Evolutionary conservation across 2,329 filamentous ascomycete species (phyloP).

Genomic region (Teratosphaeria gauchensis): DNA sequence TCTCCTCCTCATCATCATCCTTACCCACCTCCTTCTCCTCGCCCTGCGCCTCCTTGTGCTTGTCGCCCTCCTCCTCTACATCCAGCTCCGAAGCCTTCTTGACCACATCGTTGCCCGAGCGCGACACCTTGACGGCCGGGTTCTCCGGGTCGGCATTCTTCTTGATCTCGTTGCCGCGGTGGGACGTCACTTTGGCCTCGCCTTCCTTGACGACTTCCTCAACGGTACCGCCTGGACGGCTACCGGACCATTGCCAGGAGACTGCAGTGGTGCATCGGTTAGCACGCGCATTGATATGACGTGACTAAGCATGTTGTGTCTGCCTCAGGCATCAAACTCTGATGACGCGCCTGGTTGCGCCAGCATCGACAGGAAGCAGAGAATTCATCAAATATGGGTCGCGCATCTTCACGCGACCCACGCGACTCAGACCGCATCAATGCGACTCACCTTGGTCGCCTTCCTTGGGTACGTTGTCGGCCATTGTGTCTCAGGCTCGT

Average conservation of each 20-base stretch:
- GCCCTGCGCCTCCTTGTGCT: conserved; percentile 28
- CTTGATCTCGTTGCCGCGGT: conserved; percentile 54
- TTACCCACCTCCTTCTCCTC: conserved; percentile 17
- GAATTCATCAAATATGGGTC: neutral
- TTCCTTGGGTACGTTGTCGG: conserved; percentile 39
- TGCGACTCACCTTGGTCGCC: conserved; percentile 26
- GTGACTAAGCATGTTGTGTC: conserved; percentile 13
- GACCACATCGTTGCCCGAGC: conserved; percentile 55
- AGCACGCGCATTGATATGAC: conserved; percentile 1
- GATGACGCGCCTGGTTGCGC: neutral
- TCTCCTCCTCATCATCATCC: conserved; percentile 11
- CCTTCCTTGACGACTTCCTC: conserved; percentile 48
- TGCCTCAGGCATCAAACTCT: conserved; percentile 1
- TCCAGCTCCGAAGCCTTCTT: conserved; percentile 53
- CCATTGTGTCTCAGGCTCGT: conserved; percentile 26
- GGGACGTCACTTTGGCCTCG: conserved; percentile 43
- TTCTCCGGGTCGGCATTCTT: conserved; percentile 52
- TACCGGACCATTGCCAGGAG: conserved; percentile 52
- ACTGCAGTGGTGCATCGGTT: conserved; percentile 33
- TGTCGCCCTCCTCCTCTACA: conserved; percentile 40
- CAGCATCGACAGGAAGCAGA: neutral
- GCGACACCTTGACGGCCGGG: conserved; percentile 50
- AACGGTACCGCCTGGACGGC: conserved; percentile 48
- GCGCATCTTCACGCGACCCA: neutral
- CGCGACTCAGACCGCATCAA: conserved; percentile 3